Evolutionary conservation across 2,329 filamentous ascomycete genomes (phyloP).

Genomic region (Exophiala oligosperma): DNA sequence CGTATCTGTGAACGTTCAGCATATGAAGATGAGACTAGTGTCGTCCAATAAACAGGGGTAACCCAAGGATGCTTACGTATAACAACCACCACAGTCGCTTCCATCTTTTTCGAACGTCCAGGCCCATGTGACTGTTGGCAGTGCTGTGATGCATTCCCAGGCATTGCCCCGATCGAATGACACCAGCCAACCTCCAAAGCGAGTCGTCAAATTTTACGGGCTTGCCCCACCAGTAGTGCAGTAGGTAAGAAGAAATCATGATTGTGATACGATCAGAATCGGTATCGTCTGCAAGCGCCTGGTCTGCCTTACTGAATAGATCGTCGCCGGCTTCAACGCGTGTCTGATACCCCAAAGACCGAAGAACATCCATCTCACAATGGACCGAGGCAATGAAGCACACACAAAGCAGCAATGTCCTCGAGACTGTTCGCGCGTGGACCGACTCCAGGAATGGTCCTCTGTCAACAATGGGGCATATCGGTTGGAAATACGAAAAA

Average conservation of each 20-base stretch:
- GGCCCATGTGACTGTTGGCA: not conserved
- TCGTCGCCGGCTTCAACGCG: conserved; percentile 7
- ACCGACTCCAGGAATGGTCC: not conserved
- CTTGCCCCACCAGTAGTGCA: conserved; percentile 9
- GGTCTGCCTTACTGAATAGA: conserved; percentile 6
- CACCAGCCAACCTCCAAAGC: conserved; percentile 4
- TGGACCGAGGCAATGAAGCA: conserved; percentile 9
- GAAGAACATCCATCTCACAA: conserved; percentile 5
- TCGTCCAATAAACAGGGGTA: not conserved
- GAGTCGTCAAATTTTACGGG: conserved; percentile 2
- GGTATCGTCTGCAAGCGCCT: not conserved
- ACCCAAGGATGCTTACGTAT: not conserved
- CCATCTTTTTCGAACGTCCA: not conserved
- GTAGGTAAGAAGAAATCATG: conserved; percentile 3
- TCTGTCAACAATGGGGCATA: conserved; percentile 6
- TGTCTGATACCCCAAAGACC: conserved; percentile 4
- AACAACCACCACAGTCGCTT: conserved; percentile 7
- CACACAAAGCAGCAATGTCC: conserved; percentile 3
- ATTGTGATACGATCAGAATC: conserved; percentile 3
- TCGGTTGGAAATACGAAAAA: conserved; percentile 41
- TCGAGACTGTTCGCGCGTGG: not conserved
- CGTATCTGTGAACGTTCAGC: not conserved
- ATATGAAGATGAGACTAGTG: no score
- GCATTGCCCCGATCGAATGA: conserved; percentile 4
- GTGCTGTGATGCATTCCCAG: conserved; percentile 9